phyloP scores from a whole-genome alignment of 257 asterid species.

The Handroanthus guayacan region DNA sequence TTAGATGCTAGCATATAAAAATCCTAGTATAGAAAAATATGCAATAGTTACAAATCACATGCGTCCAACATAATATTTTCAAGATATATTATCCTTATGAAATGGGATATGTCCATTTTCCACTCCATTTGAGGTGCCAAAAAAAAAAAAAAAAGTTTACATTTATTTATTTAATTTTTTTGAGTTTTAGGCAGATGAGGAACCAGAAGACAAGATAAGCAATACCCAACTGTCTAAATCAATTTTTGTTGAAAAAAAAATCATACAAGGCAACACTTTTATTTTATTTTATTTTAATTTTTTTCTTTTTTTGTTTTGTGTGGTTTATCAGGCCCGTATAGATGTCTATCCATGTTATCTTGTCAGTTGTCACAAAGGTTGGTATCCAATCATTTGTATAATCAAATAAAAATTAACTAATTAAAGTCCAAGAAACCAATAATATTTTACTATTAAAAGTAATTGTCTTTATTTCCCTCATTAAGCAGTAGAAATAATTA shows the following conservation, averaged over 20 bases:
- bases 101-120: slow-evolving; percentile 26
- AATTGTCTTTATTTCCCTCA: no score
- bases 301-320: no score
- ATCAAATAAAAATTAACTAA: background rate
- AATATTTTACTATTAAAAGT: no score
- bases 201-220: slow-evolving; percentile 31
- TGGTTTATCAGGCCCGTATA: slow-evolving; percentile 40
- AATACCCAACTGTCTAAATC: slow-evolving; percentile 10
- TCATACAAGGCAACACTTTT: background rate
- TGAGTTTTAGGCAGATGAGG: background rate
- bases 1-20: no score
- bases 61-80: no score
- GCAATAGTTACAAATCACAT: no score
- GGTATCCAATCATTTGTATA: slow-evolving; percentile 2
- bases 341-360: slow-evolving; percentile 35
- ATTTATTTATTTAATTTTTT: no score
- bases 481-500: background rate
- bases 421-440: background rate
- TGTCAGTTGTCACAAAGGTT: slow-evolving; percentile 14
- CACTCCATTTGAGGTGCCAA: slow-evolving; percentile 30
- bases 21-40: no score
- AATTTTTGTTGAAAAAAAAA: no score
- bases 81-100: no score
- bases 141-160: background rate
- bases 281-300: background rate